Evolutionary conservation across 2,329 filamentous ascomycete species (phyloP), one percentile per base, ranked within the genome.

Genomic region (Aureobasidium sp.): DNA sequence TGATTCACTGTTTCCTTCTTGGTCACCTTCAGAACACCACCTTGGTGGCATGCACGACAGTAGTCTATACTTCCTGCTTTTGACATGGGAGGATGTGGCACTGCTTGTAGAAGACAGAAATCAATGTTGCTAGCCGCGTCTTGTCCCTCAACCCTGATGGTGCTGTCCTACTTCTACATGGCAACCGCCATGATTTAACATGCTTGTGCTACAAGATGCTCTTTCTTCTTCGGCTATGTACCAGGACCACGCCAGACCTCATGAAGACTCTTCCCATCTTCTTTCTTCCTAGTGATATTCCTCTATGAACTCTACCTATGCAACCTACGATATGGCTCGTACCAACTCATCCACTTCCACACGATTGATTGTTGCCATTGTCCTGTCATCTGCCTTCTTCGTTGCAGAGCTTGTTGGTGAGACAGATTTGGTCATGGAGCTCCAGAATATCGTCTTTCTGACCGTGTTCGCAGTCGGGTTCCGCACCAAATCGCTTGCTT

Each of bases 401-500:
- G 34, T 37, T 22, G 51, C 60, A 34, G 60, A 62, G 31, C 41
- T 62, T 39, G 37, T 42, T 17, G 45, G 57, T 60, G 36, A 31
- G 39, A 31, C 14, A 29, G 7, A 15, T 1, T 8, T 11, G 8
- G 5, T 20, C 9, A 17, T 9, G 14, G 14, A 29, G 15, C 45
- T 12, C 15, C 34, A 11, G 11, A 20, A 27, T 34, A 41, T 45
- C 15, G 6, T n/a, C 8, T 15, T 25, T 25, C 25, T 60, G 36
- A 60, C 14, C 8, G 5, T 25, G 2, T 49, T 25, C 49, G 48
- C 64, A 84, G 83, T 87, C 63, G 87, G 87, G 2, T 87, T 89
- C 68, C 85, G 84, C 64, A 91, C 89, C 1, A 79, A 80, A 58
- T 91, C 88, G 0, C 78, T 92, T 12, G 87, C 87, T 0, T 77